phyloP scores from a whole-genome alignment of 2,329 filamentous ascomycete genomes.

The Venturia aucupariae region DNA sequence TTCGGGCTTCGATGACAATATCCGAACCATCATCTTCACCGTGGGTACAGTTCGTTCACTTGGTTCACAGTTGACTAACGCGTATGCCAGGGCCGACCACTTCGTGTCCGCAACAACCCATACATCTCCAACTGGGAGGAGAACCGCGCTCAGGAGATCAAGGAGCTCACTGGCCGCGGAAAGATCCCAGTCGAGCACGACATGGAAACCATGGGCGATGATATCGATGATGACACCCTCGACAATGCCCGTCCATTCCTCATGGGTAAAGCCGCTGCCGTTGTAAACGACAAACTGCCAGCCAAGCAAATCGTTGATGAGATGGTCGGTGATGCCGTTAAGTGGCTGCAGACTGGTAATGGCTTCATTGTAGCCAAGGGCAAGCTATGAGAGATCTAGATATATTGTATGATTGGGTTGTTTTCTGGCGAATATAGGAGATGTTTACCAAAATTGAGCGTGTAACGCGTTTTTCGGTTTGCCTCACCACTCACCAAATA shows the following conservation, averaged over 20 bases:
- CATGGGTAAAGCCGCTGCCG: conserved; percentile 95
- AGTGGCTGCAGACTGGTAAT: conserved; percentile 58
- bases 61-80: background rate
- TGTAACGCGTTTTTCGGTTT: background rate
- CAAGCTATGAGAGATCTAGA: conserved; percentile 7
- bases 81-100: conserved; percentile 57
- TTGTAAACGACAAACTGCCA: conserved; percentile 84
- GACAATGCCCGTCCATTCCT: conserved; percentile 85
- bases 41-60: conserved; percentile 51
- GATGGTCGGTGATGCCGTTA: conserved; percentile 74
- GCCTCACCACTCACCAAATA: background rate
- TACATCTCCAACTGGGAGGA: conserved; percentile 97
- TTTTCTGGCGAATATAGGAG: background rate
- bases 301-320: conserved; percentile 93
- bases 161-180: conserved; percentile 80
- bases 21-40: conserved; percentile 95
- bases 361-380: conserved; percentile 40
- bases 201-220: conserved; percentile 67
- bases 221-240: conserved; percentile 69
- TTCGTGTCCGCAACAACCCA: conserved; percentile 85
- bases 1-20: conserved; percentile 86
- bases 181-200: conserved; percentile 90
- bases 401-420: background rate
- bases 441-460: background rate
- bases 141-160: conserved; percentile 83